Conservation (phyloP, 2,329 filamentous ascomycete species). For the Trichothecium roseum region DNA sequence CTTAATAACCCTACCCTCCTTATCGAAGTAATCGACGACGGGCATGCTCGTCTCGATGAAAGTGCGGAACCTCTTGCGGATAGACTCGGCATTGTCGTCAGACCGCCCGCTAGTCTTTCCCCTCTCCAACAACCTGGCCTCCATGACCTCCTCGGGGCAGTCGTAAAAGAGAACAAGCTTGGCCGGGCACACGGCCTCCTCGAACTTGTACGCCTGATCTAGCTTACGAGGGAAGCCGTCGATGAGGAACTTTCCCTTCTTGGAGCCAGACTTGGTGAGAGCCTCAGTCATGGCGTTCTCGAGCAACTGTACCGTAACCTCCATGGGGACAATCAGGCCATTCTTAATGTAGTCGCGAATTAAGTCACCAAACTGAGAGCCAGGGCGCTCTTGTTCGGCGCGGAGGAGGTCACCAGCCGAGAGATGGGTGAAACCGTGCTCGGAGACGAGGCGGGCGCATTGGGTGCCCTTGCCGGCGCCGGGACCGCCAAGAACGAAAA, state of each 20-base stretch:
- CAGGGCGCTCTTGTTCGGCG: conserved; percentile 80
- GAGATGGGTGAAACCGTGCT: conserved; percentile 88
- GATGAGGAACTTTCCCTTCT: conserved; percentile 63
- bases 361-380: conserved; percentile 81
- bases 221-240: conserved; percentile 91
- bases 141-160: conserved; percentile 83
- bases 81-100: conserved; percentile 92
- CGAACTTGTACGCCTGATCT: conserved; percentile 92
- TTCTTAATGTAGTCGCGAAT: conserved; percentile 92
- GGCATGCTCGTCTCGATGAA: conserved; percentile 98
- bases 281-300: conserved; percentile 82
- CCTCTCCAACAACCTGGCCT: conserved; percentile 70
- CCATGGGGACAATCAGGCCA: conserved; percentile 96
- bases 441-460: conserved; percentile 74
- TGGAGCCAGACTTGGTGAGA: conserved; percentile 37
- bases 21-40: conserved; percentile 77
- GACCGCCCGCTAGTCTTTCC: conserved; percentile 85
- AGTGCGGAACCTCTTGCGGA: conserved; percentile 89
- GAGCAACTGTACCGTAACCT: conserved; percentile 86
- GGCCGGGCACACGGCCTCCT: conserved; percentile 75
- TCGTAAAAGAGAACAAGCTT: conserved; percentile 89
- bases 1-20: conserved; percentile 68
- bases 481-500: conserved; percentile 93
- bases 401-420: conserved; percentile 89
- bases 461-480: conserved; percentile 96